Conservation (phyloP, 352 stramenopile genomes). For the Phytophthora foliorum region DNA sequence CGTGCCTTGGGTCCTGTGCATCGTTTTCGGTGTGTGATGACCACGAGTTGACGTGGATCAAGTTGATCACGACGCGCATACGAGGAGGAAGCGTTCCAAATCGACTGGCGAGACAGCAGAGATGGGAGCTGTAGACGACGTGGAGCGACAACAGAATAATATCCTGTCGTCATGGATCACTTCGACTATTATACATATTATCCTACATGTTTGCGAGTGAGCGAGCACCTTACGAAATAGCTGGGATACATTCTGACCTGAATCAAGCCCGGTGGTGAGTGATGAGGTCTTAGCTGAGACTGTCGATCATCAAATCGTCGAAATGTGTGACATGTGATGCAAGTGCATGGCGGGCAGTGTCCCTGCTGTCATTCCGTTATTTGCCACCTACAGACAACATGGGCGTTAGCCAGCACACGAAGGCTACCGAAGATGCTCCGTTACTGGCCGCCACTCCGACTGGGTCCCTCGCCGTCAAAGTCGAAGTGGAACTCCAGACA, state of each 20-base stretch:
- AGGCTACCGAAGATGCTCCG: slow-evolving; percentile 22
- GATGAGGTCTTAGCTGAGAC: no score
- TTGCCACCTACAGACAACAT: slow-evolving; percentile 6
- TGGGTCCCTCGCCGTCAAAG: not conserved
- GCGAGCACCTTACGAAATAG: no score
- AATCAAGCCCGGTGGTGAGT: no score
- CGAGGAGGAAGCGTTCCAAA: no score
- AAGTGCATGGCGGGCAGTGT: slow-evolving; percentile 6
- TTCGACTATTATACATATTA: no score
- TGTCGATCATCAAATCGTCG: not conserved
- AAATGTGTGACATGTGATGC: slow-evolving; percentile 18
- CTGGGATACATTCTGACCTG: no score
- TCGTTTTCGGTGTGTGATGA: slow-evolving; percentile 13
- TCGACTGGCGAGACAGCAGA: slow-evolving; percentile 6
- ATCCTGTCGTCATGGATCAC: no score
- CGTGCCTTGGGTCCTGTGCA: not conserved
- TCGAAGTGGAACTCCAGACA: not conserved
- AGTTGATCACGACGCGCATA: not conserved
- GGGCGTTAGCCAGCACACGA: not conserved
- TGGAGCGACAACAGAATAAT: no score
- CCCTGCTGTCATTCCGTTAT: slow-evolving; percentile 7
- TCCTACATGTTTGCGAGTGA: no score
- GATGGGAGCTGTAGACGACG: not conserved
- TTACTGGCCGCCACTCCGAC: slow-evolving; percentile 2
- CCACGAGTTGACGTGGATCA: slow-evolving; percentile 3